These are phyloP conservation scores for Solanum paucissectum DNA, from an alignment of 257 asterid species.

Conservation along the genomic window DNA sequence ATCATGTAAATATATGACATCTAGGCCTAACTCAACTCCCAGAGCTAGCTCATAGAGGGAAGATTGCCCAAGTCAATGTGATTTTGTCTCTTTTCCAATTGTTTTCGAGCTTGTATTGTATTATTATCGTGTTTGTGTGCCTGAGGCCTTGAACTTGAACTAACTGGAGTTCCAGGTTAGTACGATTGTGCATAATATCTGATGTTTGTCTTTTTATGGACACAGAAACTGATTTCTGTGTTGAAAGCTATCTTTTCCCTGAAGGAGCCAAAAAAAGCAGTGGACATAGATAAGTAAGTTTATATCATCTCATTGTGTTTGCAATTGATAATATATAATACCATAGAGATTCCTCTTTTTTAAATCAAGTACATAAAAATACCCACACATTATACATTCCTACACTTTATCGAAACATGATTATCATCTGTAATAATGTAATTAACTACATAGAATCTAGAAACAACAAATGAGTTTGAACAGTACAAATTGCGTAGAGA, in stretches of 20 bases:
- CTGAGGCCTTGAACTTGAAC: not conserved
- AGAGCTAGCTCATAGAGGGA: not conserved
- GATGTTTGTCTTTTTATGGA: conserved; percentile 19
- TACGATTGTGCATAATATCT: not conserved
- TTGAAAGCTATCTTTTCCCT: conserved; percentile 4
- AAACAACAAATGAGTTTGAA: not conserved
- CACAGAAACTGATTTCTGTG: conserved; percentile 30
- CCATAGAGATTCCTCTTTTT: not conserved
- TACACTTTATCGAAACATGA: not conserved
- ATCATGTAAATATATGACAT: too few species aligned
- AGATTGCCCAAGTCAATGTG: not conserved
- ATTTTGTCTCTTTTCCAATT: too few species aligned
- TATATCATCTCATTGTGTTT: not conserved
- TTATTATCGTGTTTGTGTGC: not conserved
- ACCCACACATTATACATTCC: not conserved
- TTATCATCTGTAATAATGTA: not conserved
- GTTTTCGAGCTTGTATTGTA: not conserved
- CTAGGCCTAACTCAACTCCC: not conserved
- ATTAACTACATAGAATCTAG: not conserved
- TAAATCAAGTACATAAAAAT: not conserved
- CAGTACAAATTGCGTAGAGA: not conserved
- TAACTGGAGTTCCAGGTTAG: not conserved
- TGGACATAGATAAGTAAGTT: conserved; percentile 18
- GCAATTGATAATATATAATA: not conserved
- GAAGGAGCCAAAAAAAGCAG: conserved; percentile 16